Percentiles rank a stretch among this genome's conserved stretches.
phyloP scores from a whole-genome alignment of 2,329 filamentous ascomycete species.

The Verticillium zaregamsianum region DNA sequence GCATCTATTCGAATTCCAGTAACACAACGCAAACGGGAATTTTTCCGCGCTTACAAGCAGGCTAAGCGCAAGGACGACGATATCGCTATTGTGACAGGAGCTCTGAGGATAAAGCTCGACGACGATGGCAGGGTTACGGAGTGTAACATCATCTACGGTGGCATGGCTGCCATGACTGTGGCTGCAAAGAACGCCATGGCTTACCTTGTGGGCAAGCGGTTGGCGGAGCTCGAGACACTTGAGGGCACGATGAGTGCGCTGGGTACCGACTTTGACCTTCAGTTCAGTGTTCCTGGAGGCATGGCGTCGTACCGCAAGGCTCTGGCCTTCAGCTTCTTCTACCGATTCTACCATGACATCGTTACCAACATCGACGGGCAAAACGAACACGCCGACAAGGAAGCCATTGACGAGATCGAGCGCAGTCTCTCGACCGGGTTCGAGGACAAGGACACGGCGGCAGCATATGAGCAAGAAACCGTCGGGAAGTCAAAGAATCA shows the following conservation, averaged over 20 bases:
- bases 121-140: conserved; percentile 67
- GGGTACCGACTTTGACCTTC: conserved; percentile 83
- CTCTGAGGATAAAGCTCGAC: conserved; percentile 69
- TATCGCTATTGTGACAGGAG: conserved; percentile 93
- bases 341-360: conserved; percentile 92
- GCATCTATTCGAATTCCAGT: conserved; percentile 82
- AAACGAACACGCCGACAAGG: conserved; percentile 53
- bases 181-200: conserved; percentile 73
- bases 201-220: conserved; percentile 72
- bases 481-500: conserved; percentile 85
- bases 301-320: conserved; percentile 97
- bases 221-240: conserved; percentile 76
- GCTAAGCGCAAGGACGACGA: conserved; percentile 97
- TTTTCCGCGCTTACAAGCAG: conserved; percentile 89
- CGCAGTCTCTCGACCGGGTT: conserved; percentile 74
- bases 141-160: conserved; percentile 83
- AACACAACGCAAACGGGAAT: conserved; percentile 71
- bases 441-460: conserved; percentile 71
- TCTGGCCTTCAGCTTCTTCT: conserved; percentile 89
- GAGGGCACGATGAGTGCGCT: conserved; percentile 87
- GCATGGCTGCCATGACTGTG: conserved; percentile 92
- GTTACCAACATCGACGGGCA: conserved; percentile 55
- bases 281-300: conserved; percentile 87
- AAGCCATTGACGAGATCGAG: conserved; percentile 81
- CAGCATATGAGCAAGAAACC: conserved; percentile 75